These are phyloP conservation scores for Xanthoceras sorbifolium DNA, from an alignment of 345 rosid species.

Conservation along the genomic window DNA sequence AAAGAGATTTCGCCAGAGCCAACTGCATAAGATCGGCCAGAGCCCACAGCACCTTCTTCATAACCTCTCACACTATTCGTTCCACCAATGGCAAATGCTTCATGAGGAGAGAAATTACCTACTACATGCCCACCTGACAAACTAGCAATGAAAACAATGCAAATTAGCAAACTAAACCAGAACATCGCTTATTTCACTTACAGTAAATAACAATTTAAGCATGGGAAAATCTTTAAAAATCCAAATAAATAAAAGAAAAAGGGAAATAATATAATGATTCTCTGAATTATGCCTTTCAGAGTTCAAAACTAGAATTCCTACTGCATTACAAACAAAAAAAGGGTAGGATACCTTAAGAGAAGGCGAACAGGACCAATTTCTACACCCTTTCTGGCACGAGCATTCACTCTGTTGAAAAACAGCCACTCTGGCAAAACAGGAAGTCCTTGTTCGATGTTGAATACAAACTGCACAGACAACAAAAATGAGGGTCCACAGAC, in stretches of 20 bases:
- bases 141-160: slow-evolving; percentile 42
- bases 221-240: neutral
- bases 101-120: slow-evolving; percentile 91
- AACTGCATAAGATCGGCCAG: slow-evolving; percentile 87
- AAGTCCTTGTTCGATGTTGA: slow-evolving; percentile 93
- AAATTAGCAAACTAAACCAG: slow-evolving; percentile 24
- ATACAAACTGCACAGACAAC: slow-evolving; percentile 59
- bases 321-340: neutral
- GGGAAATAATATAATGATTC: neutral
- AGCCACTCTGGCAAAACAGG: slow-evolving; percentile 87
- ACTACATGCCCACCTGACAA: slow-evolving; percentile 85
- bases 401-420: slow-evolving; percentile 84
- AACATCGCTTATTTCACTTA: neutral
- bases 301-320: neutral
- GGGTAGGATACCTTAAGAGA: slow-evolving; percentile 56
- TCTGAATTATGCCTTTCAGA: slow-evolving; percentile 1
- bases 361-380: slow-evolving; percentile 77
- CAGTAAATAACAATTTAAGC: neutral
- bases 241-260: neutral
- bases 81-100: slow-evolving; percentile 93
- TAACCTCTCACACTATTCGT: slow-evolving; percentile 97
- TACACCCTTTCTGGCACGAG: slow-evolving; percentile 76
- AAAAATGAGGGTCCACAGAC: slow-evolving; percentile 20
- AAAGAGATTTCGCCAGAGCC: slow-evolving; percentile 89
- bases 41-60: slow-evolving; percentile 96